Conservation (phyloP, 2,329 filamentous ascomycete species). For the Aureobasidium sp. region DNA sequence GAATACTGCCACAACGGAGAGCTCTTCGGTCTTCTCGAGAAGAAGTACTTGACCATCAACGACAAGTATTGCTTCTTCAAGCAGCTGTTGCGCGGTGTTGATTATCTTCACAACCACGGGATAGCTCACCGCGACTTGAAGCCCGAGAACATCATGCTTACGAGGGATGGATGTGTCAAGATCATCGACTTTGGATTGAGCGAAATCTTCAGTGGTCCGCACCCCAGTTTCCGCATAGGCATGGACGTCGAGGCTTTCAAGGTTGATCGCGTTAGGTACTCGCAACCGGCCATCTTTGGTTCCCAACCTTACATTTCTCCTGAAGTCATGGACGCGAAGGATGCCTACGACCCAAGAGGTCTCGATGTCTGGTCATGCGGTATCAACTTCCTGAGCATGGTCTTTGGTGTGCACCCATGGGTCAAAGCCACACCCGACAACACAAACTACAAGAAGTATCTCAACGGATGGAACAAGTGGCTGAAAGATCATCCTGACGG, state of each 20-base stretch:
- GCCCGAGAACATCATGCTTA: conserved; percentile 75
- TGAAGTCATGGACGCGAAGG: conserved; percentile 64
- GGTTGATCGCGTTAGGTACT: conserved; percentile 59
- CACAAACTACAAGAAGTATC: conserved; percentile 55
- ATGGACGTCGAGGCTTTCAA: conserved; percentile 53
- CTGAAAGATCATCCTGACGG: conserved; percentile 46
- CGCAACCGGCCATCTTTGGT: conserved; percentile 72
- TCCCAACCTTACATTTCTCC: conserved; percentile 82
- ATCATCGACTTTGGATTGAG: conserved; percentile 89
- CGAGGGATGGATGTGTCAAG: conserved; percentile 71
- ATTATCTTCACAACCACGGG: conserved; percentile 72
- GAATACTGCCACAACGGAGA: conserved; percentile 81
- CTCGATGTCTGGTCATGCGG: conserved; percentile 82
- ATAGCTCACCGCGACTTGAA: conserved; percentile 90
- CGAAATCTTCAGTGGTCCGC: conserved; percentile 73
- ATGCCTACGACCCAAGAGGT: conserved; percentile 62
- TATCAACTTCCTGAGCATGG: conserved; percentile 71
- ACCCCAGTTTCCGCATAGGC: conserved; percentile 65
- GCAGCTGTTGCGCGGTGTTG: conserved; percentile 72
- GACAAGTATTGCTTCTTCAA: conserved; percentile 73
- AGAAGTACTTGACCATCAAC: conserved; percentile 61
- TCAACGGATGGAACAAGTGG: conserved; percentile 61
- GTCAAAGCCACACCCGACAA: conserved; percentile 48
- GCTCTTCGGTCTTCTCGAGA: conserved; percentile 62
- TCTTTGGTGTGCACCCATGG: conserved; percentile 67